phyloP scores from a whole-genome alignment of 2,329 filamentous ascomycete genomes.

The Cordyceps farinosa region DNA sequence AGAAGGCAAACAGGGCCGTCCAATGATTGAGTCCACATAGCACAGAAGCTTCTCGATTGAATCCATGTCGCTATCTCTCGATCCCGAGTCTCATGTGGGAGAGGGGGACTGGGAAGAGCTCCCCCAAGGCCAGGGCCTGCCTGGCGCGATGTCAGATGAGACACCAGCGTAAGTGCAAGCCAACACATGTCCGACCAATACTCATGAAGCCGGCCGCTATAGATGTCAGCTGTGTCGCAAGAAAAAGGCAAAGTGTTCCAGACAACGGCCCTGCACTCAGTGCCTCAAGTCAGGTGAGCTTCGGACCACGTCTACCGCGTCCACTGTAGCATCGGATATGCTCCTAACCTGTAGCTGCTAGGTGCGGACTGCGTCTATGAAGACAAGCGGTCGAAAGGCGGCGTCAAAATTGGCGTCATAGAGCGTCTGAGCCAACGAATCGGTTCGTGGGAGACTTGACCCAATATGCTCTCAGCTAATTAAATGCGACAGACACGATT shows the following conservation, averaged over 20 bases:
- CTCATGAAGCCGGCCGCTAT: background rate
- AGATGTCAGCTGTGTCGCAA: constrained; percentile 41
- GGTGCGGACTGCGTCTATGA: constrained; percentile 34
- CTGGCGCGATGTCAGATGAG: background rate
- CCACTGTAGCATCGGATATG: no score
- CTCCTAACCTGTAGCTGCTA: background rate
- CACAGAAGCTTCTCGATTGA: background rate
- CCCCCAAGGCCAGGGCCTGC: background rate
- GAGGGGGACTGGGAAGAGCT: constrained; percentile 2
- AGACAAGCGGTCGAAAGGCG: constrained; percentile 31
- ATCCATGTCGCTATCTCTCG: background rate
- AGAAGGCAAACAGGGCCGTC: background rate
- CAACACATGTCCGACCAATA: background rate
- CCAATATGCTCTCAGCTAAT: constrained; percentile 8
- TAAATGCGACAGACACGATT: constrained; percentile 24
- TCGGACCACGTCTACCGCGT: no score
- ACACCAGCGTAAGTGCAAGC: constrained; percentile 6
- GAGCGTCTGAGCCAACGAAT: constrained; percentile 34
- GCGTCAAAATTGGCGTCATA: constrained; percentile 33
- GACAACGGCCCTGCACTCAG: constrained; percentile 41
- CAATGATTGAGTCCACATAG: background rate
- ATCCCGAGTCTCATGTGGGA: background rate
- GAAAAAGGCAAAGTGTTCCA: constrained; percentile 43
- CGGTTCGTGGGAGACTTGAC: constrained; percentile 23
- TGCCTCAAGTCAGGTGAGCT: constrained; percentile 32